phyloP scores from a whole-genome alignment of 345 rosid species.

The Cochlearia excelsa region DNA sequence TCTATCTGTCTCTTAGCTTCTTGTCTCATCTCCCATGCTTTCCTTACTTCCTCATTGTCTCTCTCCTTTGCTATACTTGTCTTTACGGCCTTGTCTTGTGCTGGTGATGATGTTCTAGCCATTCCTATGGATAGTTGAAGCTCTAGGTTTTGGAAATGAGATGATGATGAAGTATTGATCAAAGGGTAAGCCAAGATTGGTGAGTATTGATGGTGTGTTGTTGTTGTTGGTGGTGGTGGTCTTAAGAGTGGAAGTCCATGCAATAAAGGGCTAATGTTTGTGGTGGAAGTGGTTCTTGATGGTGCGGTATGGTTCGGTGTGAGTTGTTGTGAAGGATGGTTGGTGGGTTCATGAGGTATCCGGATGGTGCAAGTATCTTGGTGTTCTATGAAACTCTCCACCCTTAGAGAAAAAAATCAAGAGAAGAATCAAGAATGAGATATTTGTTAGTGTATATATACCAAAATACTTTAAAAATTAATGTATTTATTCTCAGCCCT shows the following conservation, averaged over 20 bases:
- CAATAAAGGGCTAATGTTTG: conserved; percentile 2
- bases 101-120: conserved; percentile 32
- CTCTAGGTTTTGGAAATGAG: conserved; percentile 25
- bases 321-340: no score
- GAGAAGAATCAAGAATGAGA: no score
- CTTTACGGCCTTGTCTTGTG: conserved; percentile 29
- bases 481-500: no score
- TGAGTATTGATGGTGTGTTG: conserved; percentile 27
- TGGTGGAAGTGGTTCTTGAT: no score
- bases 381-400: no score
- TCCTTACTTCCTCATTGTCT: conserved; percentile 42
- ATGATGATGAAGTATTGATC: conserved; percentile 8
- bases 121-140: conserved; percentile 37
- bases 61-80: conserved; percentile 35
- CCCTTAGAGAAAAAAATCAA: no score
- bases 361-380: no score
- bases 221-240: conserved; percentile 33
- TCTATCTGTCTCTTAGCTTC: conserved; percentile 68
- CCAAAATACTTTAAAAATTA: no score
- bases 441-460: no score
- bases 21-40: conserved; percentile 65
- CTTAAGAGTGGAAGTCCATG: conserved; percentile 38
- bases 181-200: conserved; percentile 25
- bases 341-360: no score
- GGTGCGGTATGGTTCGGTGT: no score